These are phyloP conservation scores for Plasmodium blacklocki DNA, from an alignment of 169 alveolate species.

Conservation along the genomic window DNA sequence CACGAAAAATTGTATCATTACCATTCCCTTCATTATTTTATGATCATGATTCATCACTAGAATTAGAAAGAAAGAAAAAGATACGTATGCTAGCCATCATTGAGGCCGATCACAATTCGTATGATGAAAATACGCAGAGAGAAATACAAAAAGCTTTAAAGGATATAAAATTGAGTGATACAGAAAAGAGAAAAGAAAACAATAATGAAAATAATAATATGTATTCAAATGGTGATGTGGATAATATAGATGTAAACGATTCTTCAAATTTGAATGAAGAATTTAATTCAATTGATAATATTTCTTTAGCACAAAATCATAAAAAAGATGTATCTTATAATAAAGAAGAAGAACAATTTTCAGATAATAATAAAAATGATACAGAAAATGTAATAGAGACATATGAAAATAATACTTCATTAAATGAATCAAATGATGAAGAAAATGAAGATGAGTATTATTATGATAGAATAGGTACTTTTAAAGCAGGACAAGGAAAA, in stretches of 20 bases:
- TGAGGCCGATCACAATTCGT: slow-evolving; percentile 93
- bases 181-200: not conserved
- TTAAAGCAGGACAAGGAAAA: slow-evolving; percentile 94
- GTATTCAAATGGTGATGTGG: not conserved
- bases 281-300: not conserved
- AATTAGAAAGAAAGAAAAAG: slow-evolving; percentile 72
- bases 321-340: slow-evolving; percentile 56
- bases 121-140: slow-evolving; percentile 85
- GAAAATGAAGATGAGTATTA: slow-evolving; percentile 80
- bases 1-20: slow-evolving; percentile 90
- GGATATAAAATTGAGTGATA: slow-evolving; percentile 73
- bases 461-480: slow-evolving; percentile 88
- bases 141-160: slow-evolving; percentile 84
- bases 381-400: not conserved
- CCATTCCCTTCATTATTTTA: slow-evolving; percentile 88
- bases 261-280: slow-evolving; percentile 1
- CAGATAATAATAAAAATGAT: not conserved
- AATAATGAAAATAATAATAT: not conserved
- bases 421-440: slow-evolving; percentile 66
- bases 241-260: not conserved
- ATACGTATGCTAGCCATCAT: slow-evolving; percentile 89
- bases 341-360: slow-evolving; percentile 34
- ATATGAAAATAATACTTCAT: not conserved
- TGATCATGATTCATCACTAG: slow-evolving; percentile 78
- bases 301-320: slow-evolving; percentile 3